A percentile compares a stretch with the other conserved stretches of the same genome.
These are phyloP conservation scores for Penicillium diatomitis DNA, from an alignment of 495 filamentous ascomycete species.

Conservation along the genomic window DNA sequence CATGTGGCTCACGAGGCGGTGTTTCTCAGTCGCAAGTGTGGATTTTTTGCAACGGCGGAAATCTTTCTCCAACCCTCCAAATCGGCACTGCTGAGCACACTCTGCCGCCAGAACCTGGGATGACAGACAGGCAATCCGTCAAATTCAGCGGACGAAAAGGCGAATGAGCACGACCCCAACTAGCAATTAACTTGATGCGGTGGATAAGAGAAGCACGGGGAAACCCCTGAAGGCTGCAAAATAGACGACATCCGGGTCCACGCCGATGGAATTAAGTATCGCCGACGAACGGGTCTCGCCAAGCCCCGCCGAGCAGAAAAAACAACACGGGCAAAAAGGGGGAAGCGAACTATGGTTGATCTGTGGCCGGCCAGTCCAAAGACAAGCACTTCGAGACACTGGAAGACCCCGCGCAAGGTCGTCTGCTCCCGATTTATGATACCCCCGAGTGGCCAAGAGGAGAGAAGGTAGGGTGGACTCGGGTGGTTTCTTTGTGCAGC, in stretches of 20 bases:
- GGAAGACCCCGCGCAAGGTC: no score
- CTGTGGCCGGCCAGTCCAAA: background rate
- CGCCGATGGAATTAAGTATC: slow-evolving; percentile 26
- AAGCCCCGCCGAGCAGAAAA: slow-evolving; percentile 12
- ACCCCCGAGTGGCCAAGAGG: no score
- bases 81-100: background rate
- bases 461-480: no score
- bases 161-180: slow-evolving; percentile 2
- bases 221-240: slow-evolving; percentile 23
- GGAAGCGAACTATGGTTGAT: background rate
- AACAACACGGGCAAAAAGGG: slow-evolving; percentile 1
- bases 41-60: background rate
- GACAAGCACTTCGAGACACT: no score
- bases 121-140: background rate
- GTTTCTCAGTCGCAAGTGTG: slow-evolving; percentile 5
- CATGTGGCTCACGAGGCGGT: slow-evolving; percentile 17
- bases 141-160: background rate
- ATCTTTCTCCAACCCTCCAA: slow-evolving; percentile 7
- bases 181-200: slow-evolving; percentile 7
- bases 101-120: background rate
- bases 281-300: slow-evolving; percentile 19
- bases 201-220: slow-evolving; percentile 11
- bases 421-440: no score
- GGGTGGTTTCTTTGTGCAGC: no score
- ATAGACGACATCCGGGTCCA: slow-evolving; percentile 16